Percentiles rank a stretch among this genome's conserved stretches.
Conservation (phyloP, 2,329 filamentous ascomycete genomes). For the Aspergillus pseudoglaucus region DNA sequence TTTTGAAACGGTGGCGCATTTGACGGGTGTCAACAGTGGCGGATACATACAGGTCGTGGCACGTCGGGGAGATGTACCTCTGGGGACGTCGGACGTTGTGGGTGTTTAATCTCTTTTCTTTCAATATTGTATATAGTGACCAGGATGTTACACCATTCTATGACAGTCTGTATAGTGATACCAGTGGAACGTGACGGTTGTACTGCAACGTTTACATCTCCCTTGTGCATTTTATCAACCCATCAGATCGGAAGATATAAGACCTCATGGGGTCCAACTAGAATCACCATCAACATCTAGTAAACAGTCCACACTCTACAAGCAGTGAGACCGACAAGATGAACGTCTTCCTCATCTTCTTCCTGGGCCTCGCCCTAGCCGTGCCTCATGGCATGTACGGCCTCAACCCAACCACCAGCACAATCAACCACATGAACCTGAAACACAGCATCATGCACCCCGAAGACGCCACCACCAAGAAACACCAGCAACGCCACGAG, state of each 20-base stretch:
- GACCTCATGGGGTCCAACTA: no score
- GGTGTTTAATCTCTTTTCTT: conserved; percentile 2
- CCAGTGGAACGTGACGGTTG: no score
- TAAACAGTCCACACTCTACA: neutral
- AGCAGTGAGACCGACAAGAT: neutral
- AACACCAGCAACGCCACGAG: neutral
- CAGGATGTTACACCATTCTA: neutral
- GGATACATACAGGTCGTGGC: conserved; percentile 24
- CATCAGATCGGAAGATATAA: no score
- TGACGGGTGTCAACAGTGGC: conserved; percentile 9
- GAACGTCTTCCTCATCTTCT: neutral
- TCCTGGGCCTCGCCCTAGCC: conserved; percentile 2
- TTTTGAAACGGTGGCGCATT: conserved; percentile 21
- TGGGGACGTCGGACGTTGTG: conserved; percentile 17
- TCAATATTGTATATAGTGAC: neutral
- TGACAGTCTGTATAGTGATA: no score
- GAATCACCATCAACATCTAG: no score
- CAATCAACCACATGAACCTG: neutral
- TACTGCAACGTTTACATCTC: neutral
- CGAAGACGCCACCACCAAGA: no score
- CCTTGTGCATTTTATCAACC: neutral
- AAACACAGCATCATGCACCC: neutral
- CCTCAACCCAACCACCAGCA: neutral
- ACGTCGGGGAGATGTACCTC: conserved; percentile 18
- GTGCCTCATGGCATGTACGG: neutral